phyloP scores from a whole-genome alignment of 2,329 filamentous ascomycete genomes.

The Epichloe bromicola region DNA sequence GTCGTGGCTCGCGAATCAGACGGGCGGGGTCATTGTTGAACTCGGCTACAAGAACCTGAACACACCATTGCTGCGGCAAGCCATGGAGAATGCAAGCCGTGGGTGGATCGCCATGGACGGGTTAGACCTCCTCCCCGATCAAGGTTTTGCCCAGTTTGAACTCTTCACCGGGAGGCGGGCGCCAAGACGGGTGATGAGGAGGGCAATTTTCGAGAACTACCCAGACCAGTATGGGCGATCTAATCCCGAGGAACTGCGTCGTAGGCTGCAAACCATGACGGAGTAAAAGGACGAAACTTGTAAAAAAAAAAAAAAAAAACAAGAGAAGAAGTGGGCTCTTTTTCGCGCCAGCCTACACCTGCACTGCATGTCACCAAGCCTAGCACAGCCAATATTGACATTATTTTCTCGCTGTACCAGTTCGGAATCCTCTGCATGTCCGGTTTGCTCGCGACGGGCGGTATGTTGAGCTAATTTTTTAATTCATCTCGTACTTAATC shows the following conservation, averaged over 20 bases:
- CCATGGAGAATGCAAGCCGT: constrained; percentile 42
- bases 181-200: constrained; percentile 52
- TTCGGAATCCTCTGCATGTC: too few species aligned
- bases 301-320: too few species aligned
- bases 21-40: constrained; percentile 65
- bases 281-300: constrained; percentile 5
- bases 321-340: too few species aligned
- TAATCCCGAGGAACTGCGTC: constrained; percentile 26
- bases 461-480: too few species aligned
- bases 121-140: constrained; percentile 62
- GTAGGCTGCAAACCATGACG: constrained; percentile 14
- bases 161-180: constrained; percentile 52
- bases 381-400: too few species aligned
- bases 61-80: constrained; percentile 58
- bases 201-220: constrained; percentile 42
- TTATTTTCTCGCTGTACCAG: too few species aligned
- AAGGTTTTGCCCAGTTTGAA: constrained; percentile 73
- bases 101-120: constrained; percentile 69
- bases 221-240: constrained; percentile 27
- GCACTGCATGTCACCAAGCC: too few species aligned
- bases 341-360: too few species aligned
- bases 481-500: too few species aligned
- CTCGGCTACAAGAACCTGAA: constrained; percentile 61
- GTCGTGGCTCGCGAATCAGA: constrained; percentile 58
- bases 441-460: too few species aligned